Evolutionary conservation across 257 asterid species (phyloP).

Genomic region (Solanum etuberosum): DNA sequence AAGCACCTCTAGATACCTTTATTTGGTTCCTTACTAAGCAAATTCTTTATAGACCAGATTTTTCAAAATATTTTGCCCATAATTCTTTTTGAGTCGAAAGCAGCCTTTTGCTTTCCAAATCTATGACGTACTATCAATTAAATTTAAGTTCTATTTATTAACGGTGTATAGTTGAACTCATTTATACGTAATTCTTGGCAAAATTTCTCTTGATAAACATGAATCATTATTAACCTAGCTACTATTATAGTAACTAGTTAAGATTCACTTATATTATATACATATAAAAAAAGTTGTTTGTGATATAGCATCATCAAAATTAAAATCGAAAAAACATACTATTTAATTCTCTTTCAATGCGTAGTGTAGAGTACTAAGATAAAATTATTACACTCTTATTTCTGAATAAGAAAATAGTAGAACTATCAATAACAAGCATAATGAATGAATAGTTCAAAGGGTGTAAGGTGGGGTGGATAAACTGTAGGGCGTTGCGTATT

Average conservation of each 20-base stretch:
- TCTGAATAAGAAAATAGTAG: not conserved
- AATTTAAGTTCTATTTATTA: not conserved
- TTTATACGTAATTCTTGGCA: not conserved
- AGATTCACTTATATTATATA: not conserved
- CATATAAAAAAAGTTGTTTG: too few relatives aligned
- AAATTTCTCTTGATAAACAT: not conserved
- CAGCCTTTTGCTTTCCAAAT: not conserved
- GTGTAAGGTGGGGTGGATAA: not conserved
- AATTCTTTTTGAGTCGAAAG: not conserved
- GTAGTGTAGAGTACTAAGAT: not conserved
- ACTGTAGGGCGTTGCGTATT: not conserved
- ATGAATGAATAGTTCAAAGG: not conserved
- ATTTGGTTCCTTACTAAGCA: not conserved
- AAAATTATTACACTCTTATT: not conserved
- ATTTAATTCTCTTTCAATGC: not conserved
- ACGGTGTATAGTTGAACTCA: too few relatives aligned
- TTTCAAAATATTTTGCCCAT: not conserved
- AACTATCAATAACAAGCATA: not conserved
- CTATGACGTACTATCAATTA: not conserved
- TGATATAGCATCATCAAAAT: not conserved
- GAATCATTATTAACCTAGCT: not conserved
- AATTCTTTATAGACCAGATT: not conserved
- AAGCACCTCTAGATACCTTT: constrained; percentile 29
- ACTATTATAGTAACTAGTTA: not conserved
- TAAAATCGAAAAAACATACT: not conserved